Base-by-base conservation (phyloP, 108 stramenopile species). In the Cyclotella sp. region DNA sequence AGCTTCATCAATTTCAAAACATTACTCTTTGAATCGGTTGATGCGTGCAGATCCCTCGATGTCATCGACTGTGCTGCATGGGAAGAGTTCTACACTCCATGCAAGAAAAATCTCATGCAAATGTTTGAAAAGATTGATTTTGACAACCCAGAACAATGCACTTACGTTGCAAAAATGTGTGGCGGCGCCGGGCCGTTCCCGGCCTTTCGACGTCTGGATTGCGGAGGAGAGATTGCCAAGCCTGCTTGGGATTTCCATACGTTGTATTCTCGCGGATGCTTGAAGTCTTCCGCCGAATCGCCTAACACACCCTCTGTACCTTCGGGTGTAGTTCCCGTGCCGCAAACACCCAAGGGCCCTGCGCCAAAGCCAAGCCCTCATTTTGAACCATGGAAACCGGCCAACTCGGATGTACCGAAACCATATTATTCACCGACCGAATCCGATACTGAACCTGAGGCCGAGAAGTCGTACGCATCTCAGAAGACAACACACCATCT, bases 61-160 rank as follows among this genome's bases (percentile, higher is more conserved):
- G 85, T 84, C 43, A 94, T 97, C 71, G 96, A 97, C 70, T 97
- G 96, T 55, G 91, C 86, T 74, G 87, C 94, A 4, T 95, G 93
- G 94, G 79, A 78, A 28, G 96, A 95, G 64, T 97, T 93, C 70
- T 89, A 86, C 61, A 70, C 70, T 10, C 88, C 84, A 8, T 97
- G 96, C 85, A 83, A 94, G 75, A 57, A 52, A 22, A 95, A 88
- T 64, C 18, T 97, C 27, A 70, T 85, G n/a, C 55, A 59, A 40
- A 70, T 83, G 68, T 97, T 88, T 71, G 67, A 67, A 34, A 65
- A 41, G 12, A 58, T 90, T 9, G 89, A 94, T 66, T 88, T 97
- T 65, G 59, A 67, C 9, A 76, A 84, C 27, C 21, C 43, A 11
- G 84, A 85, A 11, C 93, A 94, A 70, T 97, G 96, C 44, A 71